These are phyloP conservation scores for Paramyrothecium roridum DNA, from an alignment of 2,329 filamentous ascomycete species.

Conservation along the genomic window DNA sequence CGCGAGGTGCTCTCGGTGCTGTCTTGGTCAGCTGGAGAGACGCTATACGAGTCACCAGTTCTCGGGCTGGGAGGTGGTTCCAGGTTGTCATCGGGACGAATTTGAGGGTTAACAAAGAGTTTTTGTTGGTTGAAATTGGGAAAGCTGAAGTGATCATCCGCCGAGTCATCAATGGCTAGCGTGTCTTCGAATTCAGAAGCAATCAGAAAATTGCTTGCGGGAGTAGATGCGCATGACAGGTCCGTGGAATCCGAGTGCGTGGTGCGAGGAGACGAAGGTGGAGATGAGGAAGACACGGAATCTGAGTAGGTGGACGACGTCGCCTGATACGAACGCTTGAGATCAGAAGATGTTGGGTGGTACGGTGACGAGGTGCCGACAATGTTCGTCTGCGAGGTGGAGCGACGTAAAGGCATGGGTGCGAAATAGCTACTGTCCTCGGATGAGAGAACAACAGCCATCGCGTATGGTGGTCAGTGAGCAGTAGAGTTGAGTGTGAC, in stretches of 20 bases:
- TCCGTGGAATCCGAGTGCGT: constrained; percentile 50
- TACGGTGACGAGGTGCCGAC: constrained; percentile 38
- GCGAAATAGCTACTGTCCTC: constrained; percentile 58
- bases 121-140: constrained; percentile 43
- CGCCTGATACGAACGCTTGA: constrained; percentile 44
- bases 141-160: constrained; percentile 45
- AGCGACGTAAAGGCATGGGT: constrained; percentile 51
- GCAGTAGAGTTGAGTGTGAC: background rate
- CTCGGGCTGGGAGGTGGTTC: constrained; percentile 50
- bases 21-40: constrained; percentile 54
- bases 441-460: constrained; percentile 55
- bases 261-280: constrained; percentile 54
- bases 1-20: constrained; percentile 48
- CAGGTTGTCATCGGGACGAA: constrained; percentile 33
- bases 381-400: constrained; percentile 59
- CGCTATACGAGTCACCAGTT: constrained; percentile 46
- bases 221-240: constrained; percentile 60
- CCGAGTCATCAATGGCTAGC: constrained; percentile 38
- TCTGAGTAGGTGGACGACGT: constrained; percentile 39
- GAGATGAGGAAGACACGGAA: constrained; percentile 49
- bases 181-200: constrained; percentile 52
- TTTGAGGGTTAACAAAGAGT: constrained; percentile 34
- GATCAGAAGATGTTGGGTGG: constrained; percentile 41
- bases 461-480: constrained; percentile 20
- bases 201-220: constrained; percentile 61